Evolutionary conservation across 306 rosid genomes (phyloP).

Genomic region (Gastrolobium villosum): DNA sequence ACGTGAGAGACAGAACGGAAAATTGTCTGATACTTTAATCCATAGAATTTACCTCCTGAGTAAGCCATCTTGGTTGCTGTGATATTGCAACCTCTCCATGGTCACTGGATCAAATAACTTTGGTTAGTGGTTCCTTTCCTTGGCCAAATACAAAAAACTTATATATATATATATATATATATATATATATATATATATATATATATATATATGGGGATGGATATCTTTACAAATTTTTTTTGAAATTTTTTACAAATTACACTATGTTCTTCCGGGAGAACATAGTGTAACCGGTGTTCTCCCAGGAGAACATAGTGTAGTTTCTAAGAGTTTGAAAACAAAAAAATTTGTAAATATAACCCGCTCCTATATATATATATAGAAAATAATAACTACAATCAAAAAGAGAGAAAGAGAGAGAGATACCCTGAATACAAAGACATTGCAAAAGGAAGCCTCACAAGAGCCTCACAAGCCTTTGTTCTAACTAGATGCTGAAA

Average conservation of each 20-base stretch:
- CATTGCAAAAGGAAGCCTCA: conserved; percentile 69
- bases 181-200: not conserved
- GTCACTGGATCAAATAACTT: conserved; percentile 52
- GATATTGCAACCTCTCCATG: conserved; percentile 87
- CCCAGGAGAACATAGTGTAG: too few species aligned
- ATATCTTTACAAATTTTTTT: too few species aligned
- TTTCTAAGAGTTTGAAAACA: too few species aligned
- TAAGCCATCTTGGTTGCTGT: conserved; percentile 76
- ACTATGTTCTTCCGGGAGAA: too few species aligned
- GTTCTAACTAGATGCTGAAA: conserved; percentile 67
- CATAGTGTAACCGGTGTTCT: too few species aligned
- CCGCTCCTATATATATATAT: not conserved
- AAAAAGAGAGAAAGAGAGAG: conserved; percentile 6
- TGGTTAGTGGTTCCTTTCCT: conserved; percentile 15
- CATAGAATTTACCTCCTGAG: conserved; percentile 47
- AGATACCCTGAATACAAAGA: conserved; percentile 68
- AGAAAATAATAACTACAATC: not conserved
- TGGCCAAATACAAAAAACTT: not conserved
- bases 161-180: not conserved
- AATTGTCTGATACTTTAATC: conserved; percentile 51
- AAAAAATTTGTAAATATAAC: not conserved
- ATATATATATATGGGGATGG: too few species aligned
- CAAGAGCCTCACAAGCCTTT: conserved; percentile 77
- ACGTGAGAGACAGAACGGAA: conserved; percentile 18
- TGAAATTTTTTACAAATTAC: too few species aligned